Conservation (phyloP, 306 rosid genomes). For the Dryas octopetala region DNA sequence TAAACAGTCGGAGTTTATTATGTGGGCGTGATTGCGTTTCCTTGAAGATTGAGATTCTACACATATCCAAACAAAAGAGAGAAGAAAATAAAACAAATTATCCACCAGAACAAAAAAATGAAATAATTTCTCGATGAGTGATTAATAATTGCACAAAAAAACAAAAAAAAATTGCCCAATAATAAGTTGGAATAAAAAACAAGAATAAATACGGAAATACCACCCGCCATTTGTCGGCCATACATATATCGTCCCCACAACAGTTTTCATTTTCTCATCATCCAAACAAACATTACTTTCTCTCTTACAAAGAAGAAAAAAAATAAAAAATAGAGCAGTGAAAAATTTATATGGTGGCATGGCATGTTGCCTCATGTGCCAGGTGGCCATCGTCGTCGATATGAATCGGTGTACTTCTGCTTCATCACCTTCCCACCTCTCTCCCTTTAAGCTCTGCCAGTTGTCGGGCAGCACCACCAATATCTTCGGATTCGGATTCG, state of each 20-base stretch:
- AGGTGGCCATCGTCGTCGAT: slow-evolving; percentile 55
- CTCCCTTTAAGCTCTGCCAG: slow-evolving; percentile 41
- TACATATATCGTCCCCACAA: slow-evolving; percentile 22
- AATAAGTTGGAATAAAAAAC: background rate
- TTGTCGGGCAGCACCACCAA: slow-evolving; percentile 29
- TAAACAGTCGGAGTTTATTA: background rate
- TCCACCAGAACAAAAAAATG: background rate
- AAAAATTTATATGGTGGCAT: slow-evolving; percentile 45
- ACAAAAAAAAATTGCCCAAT: background rate
- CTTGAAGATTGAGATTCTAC: background rate
- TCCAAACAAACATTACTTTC: slow-evolving; percentile 20
- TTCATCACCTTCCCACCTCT: slow-evolving; percentile 29
- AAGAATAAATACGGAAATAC: background rate
- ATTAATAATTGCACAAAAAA: background rate
- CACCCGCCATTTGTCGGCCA: slow-evolving; percentile 26
- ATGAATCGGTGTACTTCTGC: slow-evolving; percentile 42
- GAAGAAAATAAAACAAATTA: background rate
- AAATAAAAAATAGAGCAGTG: no score
- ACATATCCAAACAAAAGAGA: background rate
- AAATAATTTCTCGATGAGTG: background rate
- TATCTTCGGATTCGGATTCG: slow-evolving; percentile 36
- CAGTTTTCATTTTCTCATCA: slow-evolving; percentile 33
- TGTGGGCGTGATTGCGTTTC: slow-evolving; percentile 1
- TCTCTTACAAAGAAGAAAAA: background rate
- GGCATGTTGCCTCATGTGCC: slow-evolving; percentile 60